Percentiles rank a stretch among this genome's conserved stretches.
Conservation (phyloP, 768 basidiomycete genomes). For the Naganishia kalamii region DNA sequence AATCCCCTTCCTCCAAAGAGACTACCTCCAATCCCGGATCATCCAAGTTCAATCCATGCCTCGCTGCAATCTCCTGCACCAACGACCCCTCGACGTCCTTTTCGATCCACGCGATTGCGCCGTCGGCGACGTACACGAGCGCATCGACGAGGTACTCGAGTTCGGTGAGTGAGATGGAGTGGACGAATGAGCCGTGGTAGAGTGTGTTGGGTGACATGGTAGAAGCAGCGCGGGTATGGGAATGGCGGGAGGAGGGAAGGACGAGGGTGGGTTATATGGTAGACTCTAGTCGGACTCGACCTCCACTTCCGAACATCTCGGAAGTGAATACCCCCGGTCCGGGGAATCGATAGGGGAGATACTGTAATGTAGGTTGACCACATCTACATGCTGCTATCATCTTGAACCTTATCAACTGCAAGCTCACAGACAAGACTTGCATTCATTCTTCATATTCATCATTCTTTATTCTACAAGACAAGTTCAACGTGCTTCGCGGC, state of each 20-base stretch:
- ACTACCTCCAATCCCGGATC: slow-evolving; percentile 42
- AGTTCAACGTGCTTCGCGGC: too few species aligned
- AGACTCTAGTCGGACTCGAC: too few species aligned
- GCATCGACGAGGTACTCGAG: slow-evolving; percentile 51
- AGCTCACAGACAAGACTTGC: too few species aligned
- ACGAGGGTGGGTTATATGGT: neutral
- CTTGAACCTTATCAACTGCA: too few species aligned
- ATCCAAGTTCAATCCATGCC: slow-evolving; percentile 52
- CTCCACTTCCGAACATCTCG: neutral
- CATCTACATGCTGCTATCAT: too few species aligned
- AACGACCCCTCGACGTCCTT: slow-evolving; percentile 51
- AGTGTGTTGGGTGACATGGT: slow-evolving; percentile 19
- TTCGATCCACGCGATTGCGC: slow-evolving; percentile 67
- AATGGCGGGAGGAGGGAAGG: neutral
- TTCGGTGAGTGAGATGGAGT: slow-evolving; percentile 32
- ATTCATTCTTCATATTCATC: too few species aligned
- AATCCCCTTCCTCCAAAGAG: slow-evolving; percentile 52
- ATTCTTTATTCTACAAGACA: too few species aligned
- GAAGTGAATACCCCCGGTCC: neutral
- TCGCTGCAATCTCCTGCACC: slow-evolving; percentile 51
- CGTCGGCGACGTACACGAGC: slow-evolving; percentile 56
- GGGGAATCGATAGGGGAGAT: too few species aligned
- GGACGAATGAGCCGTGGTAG: slow-evolving; percentile 34
- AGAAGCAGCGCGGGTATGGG: neutral
- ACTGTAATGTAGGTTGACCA: too few species aligned